Percentiles rank a stretch among this genome's conserved stretches.
Conservation (phyloP, 371 early-diverging fungal genomes). For the Rhizopus arrhizus region DNA sequence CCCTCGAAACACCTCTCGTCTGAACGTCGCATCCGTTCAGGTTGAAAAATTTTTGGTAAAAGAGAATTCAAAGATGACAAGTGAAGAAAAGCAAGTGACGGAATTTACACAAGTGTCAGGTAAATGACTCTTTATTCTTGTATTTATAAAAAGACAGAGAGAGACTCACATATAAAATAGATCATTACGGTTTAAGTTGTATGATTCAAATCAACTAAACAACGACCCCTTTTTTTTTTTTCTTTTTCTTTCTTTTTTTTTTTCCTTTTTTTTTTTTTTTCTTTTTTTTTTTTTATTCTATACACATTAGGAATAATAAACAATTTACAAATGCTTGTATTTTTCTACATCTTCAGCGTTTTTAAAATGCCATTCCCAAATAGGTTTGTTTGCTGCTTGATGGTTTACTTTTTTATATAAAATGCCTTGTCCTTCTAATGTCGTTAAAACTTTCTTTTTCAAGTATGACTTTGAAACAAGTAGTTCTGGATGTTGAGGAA, state of each 20-base stretch:
- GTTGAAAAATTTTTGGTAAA: constrained; percentile 46
- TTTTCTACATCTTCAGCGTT: constrained; percentile 16
- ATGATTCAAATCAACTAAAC: constrained; percentile 13
- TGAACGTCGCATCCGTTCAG: constrained; percentile 1
- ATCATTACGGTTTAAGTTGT: constrained; percentile 50
- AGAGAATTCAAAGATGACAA: constrained; percentile 28
- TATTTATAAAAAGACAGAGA: too few species aligned
- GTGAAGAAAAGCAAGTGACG: constrained; percentile 19
- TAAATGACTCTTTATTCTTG: constrained; percentile 17
- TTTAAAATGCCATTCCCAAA: constrained; percentile 35
- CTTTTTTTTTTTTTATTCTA: constrained; percentile 5
- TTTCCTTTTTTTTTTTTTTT: constrained; percentile 6
- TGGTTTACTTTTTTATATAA: constrained; percentile 31
- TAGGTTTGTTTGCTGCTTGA: constrained; percentile 15
- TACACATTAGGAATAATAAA: constrained; percentile 1
- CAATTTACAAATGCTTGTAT: constrained; percentile 21
- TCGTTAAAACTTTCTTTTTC: constrained; percentile 35
- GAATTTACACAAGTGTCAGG: constrained; percentile 50
- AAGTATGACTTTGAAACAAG: constrained; percentile 40
- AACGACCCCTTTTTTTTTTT: not conserved
- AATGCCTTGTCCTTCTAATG: constrained; percentile 30
- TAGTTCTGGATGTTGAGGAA: constrained; percentile 29
- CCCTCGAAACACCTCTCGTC: not conserved
- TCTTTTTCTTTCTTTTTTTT: constrained; percentile 8
- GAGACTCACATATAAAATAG: constrained; percentile 21